A percentile compares a stretch with the other conserved stretches of the same genome.
Evolutionary conservation across 345 rosid species (phyloP).

Genomic region (Trapa bicornis): DNA sequence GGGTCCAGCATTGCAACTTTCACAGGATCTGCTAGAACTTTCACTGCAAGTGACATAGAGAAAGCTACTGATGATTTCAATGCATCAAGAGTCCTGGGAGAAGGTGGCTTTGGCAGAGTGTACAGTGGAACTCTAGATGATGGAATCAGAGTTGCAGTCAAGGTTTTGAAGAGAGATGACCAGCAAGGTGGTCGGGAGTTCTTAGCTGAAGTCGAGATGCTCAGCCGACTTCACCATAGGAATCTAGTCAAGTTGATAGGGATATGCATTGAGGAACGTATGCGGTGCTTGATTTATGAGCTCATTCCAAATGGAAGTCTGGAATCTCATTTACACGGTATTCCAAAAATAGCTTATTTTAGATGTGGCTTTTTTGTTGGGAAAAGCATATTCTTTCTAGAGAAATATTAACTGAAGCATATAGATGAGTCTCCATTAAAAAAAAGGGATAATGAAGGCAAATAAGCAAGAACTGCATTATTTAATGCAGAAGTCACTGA

Average conservation of each 20-base stretch:
- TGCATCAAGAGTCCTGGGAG: slow-evolving; percentile 63
- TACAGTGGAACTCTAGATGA: slow-evolving; percentile 76
- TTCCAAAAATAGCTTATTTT: background rate
- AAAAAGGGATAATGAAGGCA: no score
- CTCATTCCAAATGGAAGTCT: slow-evolving; percentile 95
- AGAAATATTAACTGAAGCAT: no score
- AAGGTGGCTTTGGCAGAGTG: slow-evolving; percentile 93
- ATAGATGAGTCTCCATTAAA: no score
- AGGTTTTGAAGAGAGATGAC: slow-evolving; percentile 86
- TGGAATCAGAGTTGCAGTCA: slow-evolving; percentile 77
- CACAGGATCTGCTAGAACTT: slow-evolving; percentile 82
- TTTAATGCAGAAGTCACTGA: background rate
- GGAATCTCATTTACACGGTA: slow-evolving; percentile 94
- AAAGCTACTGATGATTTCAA: slow-evolving; percentile 71
- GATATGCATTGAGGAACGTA: slow-evolving; percentile 74
- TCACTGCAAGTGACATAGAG: slow-evolving; percentile 55
- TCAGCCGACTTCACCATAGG: slow-evolving; percentile 94
- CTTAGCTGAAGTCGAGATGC: slow-evolving; percentile 96
- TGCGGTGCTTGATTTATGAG: slow-evolving; percentile 81
- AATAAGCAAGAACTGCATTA: no score
- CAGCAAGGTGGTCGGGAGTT: slow-evolving; percentile 88
- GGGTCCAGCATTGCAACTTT: slow-evolving; percentile 75
- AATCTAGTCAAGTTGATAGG: slow-evolving; percentile 89
- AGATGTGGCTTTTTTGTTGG: background rate
- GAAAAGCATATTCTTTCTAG: background rate